Percentiles rank a stretch among this genome's conserved stretches.
Evolutionary conservation across 73 alveolate genomes (phyloP).

Genomic region (Paraurostyla sp.): DNA sequence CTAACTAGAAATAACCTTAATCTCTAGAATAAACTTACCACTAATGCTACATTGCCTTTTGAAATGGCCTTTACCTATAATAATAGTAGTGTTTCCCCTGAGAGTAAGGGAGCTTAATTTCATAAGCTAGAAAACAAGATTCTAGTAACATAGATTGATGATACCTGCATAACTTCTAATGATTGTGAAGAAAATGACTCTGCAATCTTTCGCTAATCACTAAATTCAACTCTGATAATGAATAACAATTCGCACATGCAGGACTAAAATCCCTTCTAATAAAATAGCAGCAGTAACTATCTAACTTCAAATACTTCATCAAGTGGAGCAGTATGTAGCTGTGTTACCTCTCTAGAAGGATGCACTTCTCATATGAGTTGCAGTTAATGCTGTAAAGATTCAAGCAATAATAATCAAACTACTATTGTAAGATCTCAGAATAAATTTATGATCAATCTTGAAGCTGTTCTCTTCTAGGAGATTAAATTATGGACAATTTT

Average conservation of each 20-base stretch:
- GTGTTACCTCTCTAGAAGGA: slow-evolving; percentile 37
- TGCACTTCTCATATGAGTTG: not conserved
- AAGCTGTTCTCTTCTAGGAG: slow-evolving; percentile 32
- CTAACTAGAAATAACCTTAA: not conserved
- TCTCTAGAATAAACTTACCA: not conserved
- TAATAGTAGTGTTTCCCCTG: not conserved
- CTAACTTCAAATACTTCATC: not conserved
- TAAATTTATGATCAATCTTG: slow-evolving; percentile 40
- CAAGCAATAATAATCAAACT: not conserved
- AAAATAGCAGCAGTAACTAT: not conserved
- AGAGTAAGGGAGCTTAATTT: slow-evolving; percentile 43
- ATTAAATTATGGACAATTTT: slow-evolving; percentile 17
- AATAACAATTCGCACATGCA: not conserved
- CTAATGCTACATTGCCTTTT: slow-evolving; percentile 17
- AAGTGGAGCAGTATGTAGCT: not conserved
- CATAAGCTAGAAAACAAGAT: slow-evolving; percentile 35
- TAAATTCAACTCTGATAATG: not conserved
- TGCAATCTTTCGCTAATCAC: not conserved
- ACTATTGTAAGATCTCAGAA: too few species aligned
- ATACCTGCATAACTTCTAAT: too few species aligned
- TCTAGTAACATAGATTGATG: not conserved
- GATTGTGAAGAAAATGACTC: slow-evolving; percentile 33
- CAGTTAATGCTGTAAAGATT: slow-evolving; percentile 22
- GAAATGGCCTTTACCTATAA: not conserved
- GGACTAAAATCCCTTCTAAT: not conserved